A percentile compares a stretch with the other conserved stretches of the same genome.
Evolutionary conservation across 306 rosid species (phyloP).

Genomic region (Urtica urens): DNA sequence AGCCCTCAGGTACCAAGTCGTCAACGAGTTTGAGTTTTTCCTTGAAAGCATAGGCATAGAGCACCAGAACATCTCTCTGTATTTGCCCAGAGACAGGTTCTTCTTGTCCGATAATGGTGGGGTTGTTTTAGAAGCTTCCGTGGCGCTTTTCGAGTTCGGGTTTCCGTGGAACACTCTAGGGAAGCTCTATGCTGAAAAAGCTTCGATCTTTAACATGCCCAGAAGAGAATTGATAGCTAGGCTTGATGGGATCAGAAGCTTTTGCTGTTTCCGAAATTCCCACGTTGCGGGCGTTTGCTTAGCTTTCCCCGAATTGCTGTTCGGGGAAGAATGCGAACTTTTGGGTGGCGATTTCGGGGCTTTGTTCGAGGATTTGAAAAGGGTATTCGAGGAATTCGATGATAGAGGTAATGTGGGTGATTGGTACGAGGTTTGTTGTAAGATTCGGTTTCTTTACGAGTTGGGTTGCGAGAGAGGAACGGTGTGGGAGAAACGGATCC

Average conservation of each 20-base stretch:
- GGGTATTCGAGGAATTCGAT: slow-evolving; percentile 35
- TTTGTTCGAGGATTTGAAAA: slow-evolving; percentile 37
- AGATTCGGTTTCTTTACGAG: slow-evolving; percentile 50
- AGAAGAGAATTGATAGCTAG: slow-evolving; percentile 24
- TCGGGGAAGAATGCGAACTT: slow-evolving; percentile 17
- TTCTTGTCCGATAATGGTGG: slow-evolving; percentile 57
- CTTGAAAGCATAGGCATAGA: slow-evolving; percentile 73
- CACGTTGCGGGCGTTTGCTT: slow-evolving; percentile 51
- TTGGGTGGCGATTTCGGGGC: slow-evolving; percentile 19
- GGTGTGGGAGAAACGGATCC: slow-evolving; percentile 27
- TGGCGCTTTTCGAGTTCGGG: slow-evolving; percentile 50
- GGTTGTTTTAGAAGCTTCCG: slow-evolving; percentile 38
- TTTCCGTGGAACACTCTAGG: slow-evolving; percentile 81
- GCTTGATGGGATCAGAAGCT: slow-evolving; percentile 34
- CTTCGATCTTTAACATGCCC: slow-evolving; percentile 28
- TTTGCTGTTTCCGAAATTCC: slow-evolving; percentile 35
- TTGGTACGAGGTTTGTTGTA: slow-evolving; percentile 52
- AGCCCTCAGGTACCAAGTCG: slow-evolving; percentile 64
- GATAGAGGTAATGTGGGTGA: slow-evolving; percentile 48
- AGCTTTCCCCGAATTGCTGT: slow-evolving; percentile 52
- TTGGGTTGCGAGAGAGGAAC: slow-evolving; percentile 34
- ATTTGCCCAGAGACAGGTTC: slow-evolving; percentile 46
- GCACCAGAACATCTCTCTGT: slow-evolving; percentile 16
- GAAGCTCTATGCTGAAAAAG: slow-evolving; percentile 33
- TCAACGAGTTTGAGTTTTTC: slow-evolving; percentile 78